These are phyloP conservation scores for Xanthoconium separans DNA, from an alignment of 1,284 basidiomycete species.

Conservation along the genomic window DNA sequence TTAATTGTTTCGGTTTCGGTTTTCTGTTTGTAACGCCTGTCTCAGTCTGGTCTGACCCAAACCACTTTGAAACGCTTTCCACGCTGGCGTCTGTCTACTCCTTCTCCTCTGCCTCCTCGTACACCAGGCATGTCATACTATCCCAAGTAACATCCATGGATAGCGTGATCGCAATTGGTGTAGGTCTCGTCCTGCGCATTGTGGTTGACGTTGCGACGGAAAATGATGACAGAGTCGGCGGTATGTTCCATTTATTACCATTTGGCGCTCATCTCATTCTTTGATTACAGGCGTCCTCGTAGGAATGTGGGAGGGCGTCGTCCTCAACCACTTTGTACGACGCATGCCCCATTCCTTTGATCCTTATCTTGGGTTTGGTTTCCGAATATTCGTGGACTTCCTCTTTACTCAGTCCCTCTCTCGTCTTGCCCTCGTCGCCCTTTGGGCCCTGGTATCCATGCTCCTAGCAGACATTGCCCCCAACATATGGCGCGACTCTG, in stretches of 20 bases:
- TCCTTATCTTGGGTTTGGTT: constrained; percentile 61
- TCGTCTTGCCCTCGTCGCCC: constrained; percentile 54
- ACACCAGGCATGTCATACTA: constrained; percentile 34
- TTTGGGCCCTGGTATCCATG: constrained; percentile 69
- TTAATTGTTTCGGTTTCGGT: neutral
- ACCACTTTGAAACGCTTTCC: constrained; percentile 16
- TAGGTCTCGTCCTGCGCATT: constrained; percentile 51
- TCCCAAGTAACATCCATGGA: constrained; percentile 46
- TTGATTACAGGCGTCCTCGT: constrained; percentile 53
- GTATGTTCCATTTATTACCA: constrained; percentile 16
- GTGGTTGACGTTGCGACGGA: constrained; percentile 48
- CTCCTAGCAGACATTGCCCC: constrained; percentile 66
- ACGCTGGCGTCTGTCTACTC: constrained; percentile 43
- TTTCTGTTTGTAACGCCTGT: neutral
- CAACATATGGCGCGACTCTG: constrained; percentile 57
- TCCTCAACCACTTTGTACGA: constrained; percentile 66
- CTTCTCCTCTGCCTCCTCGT: constrained; percentile 32
- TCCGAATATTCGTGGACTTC: constrained; percentile 67
- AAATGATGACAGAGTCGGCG: constrained; percentile 43
- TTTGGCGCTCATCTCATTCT: constrained; percentile 11
- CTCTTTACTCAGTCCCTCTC: constrained; percentile 59
- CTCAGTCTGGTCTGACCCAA: too few species aligned
- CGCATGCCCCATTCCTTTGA: constrained; percentile 55
- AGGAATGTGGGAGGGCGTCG: constrained; percentile 73
- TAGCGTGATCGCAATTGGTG: constrained; percentile 50